Percentiles rank a stretch among this genome's conserved stretches.
Conservation (phyloP, 2,329 filamentous ascomycete genomes). For the Trichophaea hybrida region DNA sequence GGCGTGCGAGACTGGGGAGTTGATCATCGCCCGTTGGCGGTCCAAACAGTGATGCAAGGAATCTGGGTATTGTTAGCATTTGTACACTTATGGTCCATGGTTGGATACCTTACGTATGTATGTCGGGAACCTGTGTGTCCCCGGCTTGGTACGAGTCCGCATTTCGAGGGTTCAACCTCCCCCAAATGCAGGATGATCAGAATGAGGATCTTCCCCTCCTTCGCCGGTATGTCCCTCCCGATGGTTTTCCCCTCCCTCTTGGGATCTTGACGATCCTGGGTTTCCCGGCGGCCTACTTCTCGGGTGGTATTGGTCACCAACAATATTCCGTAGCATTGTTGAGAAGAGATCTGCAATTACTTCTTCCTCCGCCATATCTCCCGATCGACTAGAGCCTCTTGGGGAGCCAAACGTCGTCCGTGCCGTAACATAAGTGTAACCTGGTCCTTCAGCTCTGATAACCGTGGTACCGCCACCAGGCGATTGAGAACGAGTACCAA, state of each 20-base stretch:
- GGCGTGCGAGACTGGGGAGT: conserved; percentile 34
- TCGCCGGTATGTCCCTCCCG: background rate
- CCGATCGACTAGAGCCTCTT: background rate
- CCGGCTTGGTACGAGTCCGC: conserved; percentile 38
- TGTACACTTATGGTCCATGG: no score
- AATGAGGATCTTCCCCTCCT: background rate
- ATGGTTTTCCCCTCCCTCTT: background rate
- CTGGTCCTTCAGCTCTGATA: conserved; percentile 10
- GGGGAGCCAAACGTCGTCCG: background rate
- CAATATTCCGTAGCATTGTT: conserved; percentile 29
- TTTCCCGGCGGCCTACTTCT: background rate
- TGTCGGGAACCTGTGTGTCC: conserved; percentile 34
- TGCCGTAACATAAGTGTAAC: conserved; percentile 11
- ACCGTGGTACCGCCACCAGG: background rate
- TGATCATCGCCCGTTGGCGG: background rate
- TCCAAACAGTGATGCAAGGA: background rate
- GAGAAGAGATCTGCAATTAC: conserved; percentile 31
- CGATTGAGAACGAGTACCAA: background rate
- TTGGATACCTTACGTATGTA: conserved; percentile 34
- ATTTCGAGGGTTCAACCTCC: conserved; percentile 38
- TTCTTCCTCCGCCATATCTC: conserved; percentile 4
- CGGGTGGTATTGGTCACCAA: conserved; percentile 6
- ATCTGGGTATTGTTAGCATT: background rate
- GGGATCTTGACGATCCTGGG: background rate
- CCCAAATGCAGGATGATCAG: conserved; percentile 19